Conservation (phyloP, 331 rosid genomes). For the Telfairia occidentalis region DNA sequence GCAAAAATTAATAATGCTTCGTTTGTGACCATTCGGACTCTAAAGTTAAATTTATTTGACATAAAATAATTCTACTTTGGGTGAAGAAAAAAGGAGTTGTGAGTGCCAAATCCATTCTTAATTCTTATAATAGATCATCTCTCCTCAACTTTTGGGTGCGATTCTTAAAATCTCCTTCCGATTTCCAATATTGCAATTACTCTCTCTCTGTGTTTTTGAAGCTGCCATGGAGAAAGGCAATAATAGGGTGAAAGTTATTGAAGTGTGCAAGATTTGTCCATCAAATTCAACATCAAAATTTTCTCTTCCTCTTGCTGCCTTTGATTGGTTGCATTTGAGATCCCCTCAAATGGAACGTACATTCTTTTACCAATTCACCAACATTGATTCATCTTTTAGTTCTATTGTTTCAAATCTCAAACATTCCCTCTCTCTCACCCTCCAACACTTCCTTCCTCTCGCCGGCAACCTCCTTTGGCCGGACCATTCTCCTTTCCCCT, state of each 20-base stretch:
- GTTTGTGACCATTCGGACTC: too few relatives aligned
- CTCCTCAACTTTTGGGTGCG: too few relatives aligned
- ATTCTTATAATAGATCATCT: too few relatives aligned
- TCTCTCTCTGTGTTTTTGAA: too few relatives aligned
- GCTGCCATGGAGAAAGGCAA: too few relatives aligned
- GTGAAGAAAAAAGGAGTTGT: too few relatives aligned
- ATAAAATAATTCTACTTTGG: too few relatives aligned
- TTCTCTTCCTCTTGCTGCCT: constrained; percentile 24
- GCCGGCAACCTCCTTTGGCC: constrained; percentile 48
- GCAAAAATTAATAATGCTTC: too few relatives aligned
- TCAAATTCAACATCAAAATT: neutral
- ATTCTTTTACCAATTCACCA: constrained; percentile 27
- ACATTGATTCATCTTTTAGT: constrained; percentile 9
- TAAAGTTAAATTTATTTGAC: too few relatives aligned
- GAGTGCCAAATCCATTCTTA: too few relatives aligned
- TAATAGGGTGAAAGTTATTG: constrained; percentile 7
- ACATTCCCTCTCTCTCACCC: constrained; percentile 37
- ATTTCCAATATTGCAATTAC: too few relatives aligned
- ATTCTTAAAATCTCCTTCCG: too few relatives aligned
- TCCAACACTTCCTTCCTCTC: constrained; percentile 39
- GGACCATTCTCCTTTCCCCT: constrained; percentile 22
- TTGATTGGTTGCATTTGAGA: constrained; percentile 23
- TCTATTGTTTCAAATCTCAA: constrained; percentile 32
- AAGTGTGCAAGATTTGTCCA: constrained; percentile 12
- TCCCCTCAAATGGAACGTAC: constrained; percentile 25